These are phyloP conservation scores for Cicer arietinum DNA, from an alignment of 306 rosid species.

Conservation along the genomic window DNA sequence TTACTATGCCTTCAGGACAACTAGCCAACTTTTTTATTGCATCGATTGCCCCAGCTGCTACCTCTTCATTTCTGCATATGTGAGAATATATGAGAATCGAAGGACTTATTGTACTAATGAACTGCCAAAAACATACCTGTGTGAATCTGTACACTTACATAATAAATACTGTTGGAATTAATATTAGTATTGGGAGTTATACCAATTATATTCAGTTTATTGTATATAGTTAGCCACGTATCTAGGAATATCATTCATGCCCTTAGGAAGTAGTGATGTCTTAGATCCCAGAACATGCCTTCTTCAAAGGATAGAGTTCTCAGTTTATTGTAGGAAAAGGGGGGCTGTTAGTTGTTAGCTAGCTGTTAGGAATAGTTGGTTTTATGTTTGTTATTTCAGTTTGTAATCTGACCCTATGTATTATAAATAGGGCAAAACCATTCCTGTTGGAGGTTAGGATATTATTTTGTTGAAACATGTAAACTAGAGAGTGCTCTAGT, in stretches of 20 bases:
- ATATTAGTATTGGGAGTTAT: not conserved
- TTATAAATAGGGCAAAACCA: no score
- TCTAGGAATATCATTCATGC: not conserved
- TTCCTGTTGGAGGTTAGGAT: no score
- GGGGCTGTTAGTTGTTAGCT: no score
- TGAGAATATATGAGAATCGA: slow-evolving; percentile 29
- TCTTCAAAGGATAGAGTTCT: no score
- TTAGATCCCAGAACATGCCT: no score
- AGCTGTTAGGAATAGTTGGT: no score
- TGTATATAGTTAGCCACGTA: not conserved
- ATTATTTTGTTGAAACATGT: no score
- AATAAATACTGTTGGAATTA: not conserved
- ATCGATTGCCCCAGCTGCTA: slow-evolving; percentile 69
- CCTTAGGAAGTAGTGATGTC: not conserved
- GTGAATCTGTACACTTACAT: not conserved
- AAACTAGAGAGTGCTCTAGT: no score
- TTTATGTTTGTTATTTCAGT: no score
- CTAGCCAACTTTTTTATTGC: slow-evolving; percentile 71
- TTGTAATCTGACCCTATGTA: no score
- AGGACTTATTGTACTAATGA: not conserved
- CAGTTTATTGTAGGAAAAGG: no score
- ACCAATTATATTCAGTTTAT: slow-evolving; percentile 4
- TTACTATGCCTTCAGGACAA: slow-evolving; percentile 80
- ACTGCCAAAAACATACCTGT: not conserved
- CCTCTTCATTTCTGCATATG: slow-evolving; percentile 70